These are phyloP conservation scores for Saccharomyces hybrid DNA, from an alignment of 1,139 yeast species.

Conservation along the genomic window DNA sequence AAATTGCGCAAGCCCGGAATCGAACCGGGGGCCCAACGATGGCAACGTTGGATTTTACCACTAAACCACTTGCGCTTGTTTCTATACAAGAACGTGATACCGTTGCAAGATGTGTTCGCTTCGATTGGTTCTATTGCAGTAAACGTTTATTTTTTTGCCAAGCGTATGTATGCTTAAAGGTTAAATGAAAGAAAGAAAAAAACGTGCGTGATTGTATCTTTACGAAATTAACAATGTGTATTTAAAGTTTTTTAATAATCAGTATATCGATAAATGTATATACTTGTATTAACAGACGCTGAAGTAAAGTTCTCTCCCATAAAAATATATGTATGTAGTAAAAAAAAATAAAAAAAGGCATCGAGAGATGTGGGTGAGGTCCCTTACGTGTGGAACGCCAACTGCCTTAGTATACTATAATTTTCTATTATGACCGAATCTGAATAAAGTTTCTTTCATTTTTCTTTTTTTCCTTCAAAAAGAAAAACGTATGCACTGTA, in stretches of 20 bases:
- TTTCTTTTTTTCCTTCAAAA: background rate
- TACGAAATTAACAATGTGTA: too few species aligned
- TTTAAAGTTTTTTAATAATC: background rate
- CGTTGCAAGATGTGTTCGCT: too few species aligned
- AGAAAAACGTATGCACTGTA: background rate
- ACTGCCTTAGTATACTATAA: background rate
- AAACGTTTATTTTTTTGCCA: too few species aligned
- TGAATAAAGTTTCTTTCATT: background rate
- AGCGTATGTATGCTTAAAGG: too few species aligned
- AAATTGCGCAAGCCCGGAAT: slow-evolving; percentile 10
- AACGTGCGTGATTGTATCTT: too few species aligned
- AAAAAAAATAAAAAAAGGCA: background rate
- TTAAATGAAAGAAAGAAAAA: too few species aligned
- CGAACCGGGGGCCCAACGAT: slow-evolving; percentile 8
- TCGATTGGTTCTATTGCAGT: too few species aligned
- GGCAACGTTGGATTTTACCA: slow-evolving; percentile 1
- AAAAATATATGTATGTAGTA: background rate
- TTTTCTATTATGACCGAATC: background rate
- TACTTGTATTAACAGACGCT: background rate
- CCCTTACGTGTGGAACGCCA: background rate
- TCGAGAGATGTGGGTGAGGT: background rate
- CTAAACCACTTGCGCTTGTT: background rate
- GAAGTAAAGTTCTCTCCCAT: background rate
- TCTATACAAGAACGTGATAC: background rate
- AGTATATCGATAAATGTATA: background rate